Evolutionary conservation across 148 eudicot genomes (phyloP).

Genomic region (Amaranthus cruentus): DNA sequence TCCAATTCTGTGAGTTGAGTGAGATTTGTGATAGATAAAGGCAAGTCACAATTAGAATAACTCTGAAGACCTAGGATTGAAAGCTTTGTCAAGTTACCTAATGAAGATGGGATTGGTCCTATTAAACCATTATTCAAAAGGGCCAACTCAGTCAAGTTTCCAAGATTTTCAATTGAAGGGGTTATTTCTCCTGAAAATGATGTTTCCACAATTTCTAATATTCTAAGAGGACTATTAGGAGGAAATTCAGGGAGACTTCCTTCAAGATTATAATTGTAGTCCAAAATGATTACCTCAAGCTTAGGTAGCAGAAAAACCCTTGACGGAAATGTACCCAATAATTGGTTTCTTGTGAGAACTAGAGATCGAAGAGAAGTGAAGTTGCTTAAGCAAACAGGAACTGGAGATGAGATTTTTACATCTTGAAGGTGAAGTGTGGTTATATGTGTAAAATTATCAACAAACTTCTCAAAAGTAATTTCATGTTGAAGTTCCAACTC

Average conservation of each 20-base stretch:
- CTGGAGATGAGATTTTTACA: too few species aligned
- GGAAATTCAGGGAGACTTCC: constrained; percentile 30
- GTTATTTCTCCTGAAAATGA: constrained; percentile 26
- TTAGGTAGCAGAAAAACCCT: constrained; percentile 25
- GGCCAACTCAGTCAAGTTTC: not conserved
- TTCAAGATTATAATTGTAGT: constrained; percentile 12
- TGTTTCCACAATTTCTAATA: not conserved
- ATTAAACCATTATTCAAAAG: constrained; percentile 6
- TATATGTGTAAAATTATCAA: constrained; percentile 22
- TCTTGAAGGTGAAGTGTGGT: not conserved
- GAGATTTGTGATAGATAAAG: constrained; percentile 9
- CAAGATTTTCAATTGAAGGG: too few species aligned
- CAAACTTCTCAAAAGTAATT: constrained; percentile 5
- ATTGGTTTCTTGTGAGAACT: not conserved
- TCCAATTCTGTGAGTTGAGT: constrained; percentile 4
- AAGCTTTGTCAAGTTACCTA: constrained; percentile 22
- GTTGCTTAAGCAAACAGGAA: constrained; percentile 21
- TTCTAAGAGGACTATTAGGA: constrained; percentile 2
- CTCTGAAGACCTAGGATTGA: too few species aligned
- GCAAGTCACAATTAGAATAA: too few species aligned
- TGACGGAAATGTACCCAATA: constrained; percentile 15
- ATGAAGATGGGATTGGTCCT: constrained; percentile 14
- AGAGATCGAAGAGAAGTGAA: constrained; percentile 10
- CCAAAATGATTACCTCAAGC: constrained; percentile 17
- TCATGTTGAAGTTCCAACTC: not conserved